phyloP scores from a whole-genome alignment of 768 basidiomycete genomes.

The Tulasnella sp. region DNA sequence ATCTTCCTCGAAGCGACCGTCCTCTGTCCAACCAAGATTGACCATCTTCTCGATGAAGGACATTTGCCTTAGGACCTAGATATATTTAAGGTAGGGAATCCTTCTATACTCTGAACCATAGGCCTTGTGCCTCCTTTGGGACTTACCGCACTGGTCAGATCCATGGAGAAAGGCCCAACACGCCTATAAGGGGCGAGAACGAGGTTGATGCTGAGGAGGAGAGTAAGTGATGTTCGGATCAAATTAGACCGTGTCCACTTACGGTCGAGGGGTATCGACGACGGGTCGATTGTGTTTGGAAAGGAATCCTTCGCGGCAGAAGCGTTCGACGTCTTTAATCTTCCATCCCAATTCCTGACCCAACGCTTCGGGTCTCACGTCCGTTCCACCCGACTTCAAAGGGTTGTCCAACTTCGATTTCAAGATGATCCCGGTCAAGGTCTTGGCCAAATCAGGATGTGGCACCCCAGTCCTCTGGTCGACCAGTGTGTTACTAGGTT shows the following conservation, averaged over 20 bases:
- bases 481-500: background rate
- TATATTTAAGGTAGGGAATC: background rate
- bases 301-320: background rate
- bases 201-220: conserved; percentile 52
- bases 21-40: conserved; percentile 16
- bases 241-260: too few relatives aligned
- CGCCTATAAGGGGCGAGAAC: conserved; percentile 71
- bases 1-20: conserved; percentile 26
- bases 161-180: conserved; percentile 33
- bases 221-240: too few relatives aligned
- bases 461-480: conserved; percentile 5
- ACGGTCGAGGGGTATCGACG: conserved; percentile 1
- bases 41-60: conserved; percentile 19
- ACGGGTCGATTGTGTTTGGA: background rate
- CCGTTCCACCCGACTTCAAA: background rate
- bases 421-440: background rate
- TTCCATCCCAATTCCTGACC: background rate
- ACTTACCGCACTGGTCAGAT: conserved; percentile 15
- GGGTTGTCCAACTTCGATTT: background rate
- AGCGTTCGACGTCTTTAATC: background rate
- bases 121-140: too few relatives aligned
- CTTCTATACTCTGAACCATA: too few relatives aligned
- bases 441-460: background rate
- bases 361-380: background rate
- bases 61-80: conserved; percentile 18